Conservation (phyloP, 75 land plant genomes). For the Cunninghamia lanceolata region DNA sequence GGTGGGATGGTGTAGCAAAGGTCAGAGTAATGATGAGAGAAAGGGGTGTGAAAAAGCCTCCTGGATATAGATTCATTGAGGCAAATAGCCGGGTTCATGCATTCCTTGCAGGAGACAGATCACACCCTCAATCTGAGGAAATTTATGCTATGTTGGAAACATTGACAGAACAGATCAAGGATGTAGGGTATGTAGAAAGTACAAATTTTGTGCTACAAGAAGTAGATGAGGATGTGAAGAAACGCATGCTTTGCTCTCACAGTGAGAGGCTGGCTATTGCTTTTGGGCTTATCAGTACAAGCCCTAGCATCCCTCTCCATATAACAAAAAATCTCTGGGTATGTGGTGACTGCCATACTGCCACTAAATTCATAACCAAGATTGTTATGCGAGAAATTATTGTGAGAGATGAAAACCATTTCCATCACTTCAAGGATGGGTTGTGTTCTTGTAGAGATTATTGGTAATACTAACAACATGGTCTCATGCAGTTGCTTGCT, state of each 20-base stretch:
- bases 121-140: slow-evolving; percentile 20
- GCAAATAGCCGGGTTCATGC: slow-evolving; percentile 29
- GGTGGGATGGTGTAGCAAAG: slow-evolving; percentile 44
- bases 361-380: slow-evolving; percentile 2
- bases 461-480: background rate
- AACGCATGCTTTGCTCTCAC: background rate
- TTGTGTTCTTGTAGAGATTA: background rate
- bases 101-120: slow-evolving; percentile 29
- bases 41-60: slow-evolving; percentile 36
- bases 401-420: background rate
- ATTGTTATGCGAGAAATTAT: background rate
- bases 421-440: slow-evolving; percentile 4
- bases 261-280: slow-evolving; percentile 2
- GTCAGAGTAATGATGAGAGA: slow-evolving; percentile 27
- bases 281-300: slow-evolving; percentile 1
- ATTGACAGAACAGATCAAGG: slow-evolving; percentile 25
- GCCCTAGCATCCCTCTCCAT: background rate
- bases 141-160: slow-evolving; percentile 13
- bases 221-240: background rate
- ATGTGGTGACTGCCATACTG: background rate
- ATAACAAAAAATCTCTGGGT: background rate
- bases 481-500: no score
- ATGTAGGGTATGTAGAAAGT: slow-evolving; percentile 6
- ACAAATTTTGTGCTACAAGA: background rate
- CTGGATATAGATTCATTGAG: slow-evolving; percentile 47